Conservation (phyloP, 2,329 filamentous ascomycete genomes). For the Cryphonectria radicalis region DNA sequence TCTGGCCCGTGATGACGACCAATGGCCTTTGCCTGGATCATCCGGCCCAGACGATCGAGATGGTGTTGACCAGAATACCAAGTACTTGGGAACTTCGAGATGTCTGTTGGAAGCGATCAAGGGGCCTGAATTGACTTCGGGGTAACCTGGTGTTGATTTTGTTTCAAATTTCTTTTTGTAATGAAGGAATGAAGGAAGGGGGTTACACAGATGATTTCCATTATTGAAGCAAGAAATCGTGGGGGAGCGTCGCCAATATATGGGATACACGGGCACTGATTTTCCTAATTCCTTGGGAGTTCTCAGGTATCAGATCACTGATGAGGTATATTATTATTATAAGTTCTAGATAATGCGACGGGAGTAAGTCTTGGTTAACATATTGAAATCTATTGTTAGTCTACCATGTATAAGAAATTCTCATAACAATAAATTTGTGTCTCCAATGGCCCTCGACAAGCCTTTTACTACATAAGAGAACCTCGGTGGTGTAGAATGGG, state of each 20-base stretch:
- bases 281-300: not conserved
- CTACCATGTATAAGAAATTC: not conserved
- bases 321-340: not conserved
- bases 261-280: not conserved
- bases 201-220: not conserved
- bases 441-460: too few species aligned
- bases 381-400: not conserved
- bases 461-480: too few species aligned
- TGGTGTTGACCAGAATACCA: not conserved
- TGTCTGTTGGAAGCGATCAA: not conserved
- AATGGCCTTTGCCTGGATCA: not conserved
- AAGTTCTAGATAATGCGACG: not conserved
- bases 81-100: not conserved
- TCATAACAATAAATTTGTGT: not conserved
- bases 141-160: not conserved
- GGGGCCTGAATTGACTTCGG: not conserved
- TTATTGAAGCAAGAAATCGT: not conserved
- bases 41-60: not conserved
- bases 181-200: not conserved
- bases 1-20: not conserved
- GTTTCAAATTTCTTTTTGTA: too few species aligned
- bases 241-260: too few species aligned
- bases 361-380: not conserved
- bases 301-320: not conserved
- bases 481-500: too few species aligned